Conservation (phyloP, 495 filamentous ascomycete species). For the Lophiostoma macrostomum region DNA sequence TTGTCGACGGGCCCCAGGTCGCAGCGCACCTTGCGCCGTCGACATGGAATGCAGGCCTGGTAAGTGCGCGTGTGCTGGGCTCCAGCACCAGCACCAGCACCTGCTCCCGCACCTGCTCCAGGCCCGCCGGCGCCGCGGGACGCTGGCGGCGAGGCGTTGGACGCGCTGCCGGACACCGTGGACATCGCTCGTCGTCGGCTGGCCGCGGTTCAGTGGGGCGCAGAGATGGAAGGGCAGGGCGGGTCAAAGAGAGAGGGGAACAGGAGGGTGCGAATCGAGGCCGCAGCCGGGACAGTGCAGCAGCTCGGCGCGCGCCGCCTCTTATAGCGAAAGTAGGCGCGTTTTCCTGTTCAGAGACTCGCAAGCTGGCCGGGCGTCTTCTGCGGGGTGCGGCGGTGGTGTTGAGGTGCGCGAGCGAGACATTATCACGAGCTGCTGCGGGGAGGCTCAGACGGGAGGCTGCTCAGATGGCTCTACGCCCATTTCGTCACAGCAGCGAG, state of each 20-base stretch:
- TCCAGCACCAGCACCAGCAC: neutral
- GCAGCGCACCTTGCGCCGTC: constrained; percentile 88
- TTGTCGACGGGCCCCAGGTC: constrained; percentile 93
- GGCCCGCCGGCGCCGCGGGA: neutral
- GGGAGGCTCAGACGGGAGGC: too few species aligned
- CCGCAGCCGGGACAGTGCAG: too few species aligned
- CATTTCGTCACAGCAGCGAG: too few species aligned
- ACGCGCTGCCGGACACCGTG: constrained; percentile 18
- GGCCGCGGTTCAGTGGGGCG: constrained; percentile 23
- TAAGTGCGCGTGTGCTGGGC: constrained; percentile 30
- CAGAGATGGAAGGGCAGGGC: constrained; percentile 2
- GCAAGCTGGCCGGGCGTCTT: too few species aligned
- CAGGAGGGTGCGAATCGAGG: neutral
- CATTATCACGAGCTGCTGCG: constrained; percentile 1
- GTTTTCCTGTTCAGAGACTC: too few species aligned
- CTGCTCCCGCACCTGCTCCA: too few species aligned
- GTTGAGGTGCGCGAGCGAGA: too few species aligned
- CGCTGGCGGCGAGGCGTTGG: constrained; percentile 27
- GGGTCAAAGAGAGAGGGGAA: neutral
- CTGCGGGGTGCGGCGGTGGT: too few species aligned
- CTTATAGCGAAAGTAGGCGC: too few species aligned
- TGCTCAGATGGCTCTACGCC: too few species aligned
- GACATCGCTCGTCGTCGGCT: constrained; percentile 31
- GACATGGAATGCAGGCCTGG: constrained; percentile 74
- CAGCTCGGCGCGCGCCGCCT: too few species aligned